Evolutionary conservation across 106 monocot species (phyloP).

Genomic region (Dactylorhiza incarnata): DNA sequence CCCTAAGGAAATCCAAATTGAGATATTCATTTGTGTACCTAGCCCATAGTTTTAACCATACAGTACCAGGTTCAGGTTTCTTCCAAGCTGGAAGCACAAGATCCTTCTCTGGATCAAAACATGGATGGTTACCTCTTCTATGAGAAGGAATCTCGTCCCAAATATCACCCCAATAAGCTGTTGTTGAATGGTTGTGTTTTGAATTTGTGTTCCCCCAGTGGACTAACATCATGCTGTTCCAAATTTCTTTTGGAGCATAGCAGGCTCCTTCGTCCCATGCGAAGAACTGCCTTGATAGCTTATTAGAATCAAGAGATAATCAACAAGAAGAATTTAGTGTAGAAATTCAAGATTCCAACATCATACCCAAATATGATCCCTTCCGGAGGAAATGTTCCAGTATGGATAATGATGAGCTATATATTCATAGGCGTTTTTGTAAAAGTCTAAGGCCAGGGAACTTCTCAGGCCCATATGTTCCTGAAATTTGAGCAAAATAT

Average conservation of each 20-base stretch:
- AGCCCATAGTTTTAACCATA: conserved; percentile 65
- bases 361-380: conserved; percentile 95
- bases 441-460: conserved; percentile 49
- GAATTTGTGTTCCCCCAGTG: conserved; percentile 99
- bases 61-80: conserved; percentile 46
- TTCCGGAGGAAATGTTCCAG: conserved; percentile 90
- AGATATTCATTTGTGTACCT: conserved; percentile 31
- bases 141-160: conserved; percentile 65
- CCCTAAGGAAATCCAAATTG: neutral
- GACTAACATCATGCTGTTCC: conserved; percentile 97
- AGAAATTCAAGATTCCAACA: conserved; percentile 2
- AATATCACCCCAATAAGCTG: conserved; percentile 76
- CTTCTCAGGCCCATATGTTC: conserved; percentile 52
- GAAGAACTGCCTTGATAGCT: conserved; percentile 56
- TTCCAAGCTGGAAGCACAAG: conserved; percentile 96
- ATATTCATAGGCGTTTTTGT: conserved; percentile 83
- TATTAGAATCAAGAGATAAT: neutral
- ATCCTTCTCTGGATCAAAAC: conserved; percentile 93
- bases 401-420: conserved; percentile 73
- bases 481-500: conserved; percentile 31
- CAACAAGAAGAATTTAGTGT: neutral
- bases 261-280: conserved; percentile 99
- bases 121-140: conserved; percentile 83
- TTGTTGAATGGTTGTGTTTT: conserved; percentile 89
- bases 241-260: conserved; percentile 95